These are phyloP conservation scores for Rhizophora mangle DNA, from an alignment of 345 rosid genomes.

Conservation along the genomic window DNA sequence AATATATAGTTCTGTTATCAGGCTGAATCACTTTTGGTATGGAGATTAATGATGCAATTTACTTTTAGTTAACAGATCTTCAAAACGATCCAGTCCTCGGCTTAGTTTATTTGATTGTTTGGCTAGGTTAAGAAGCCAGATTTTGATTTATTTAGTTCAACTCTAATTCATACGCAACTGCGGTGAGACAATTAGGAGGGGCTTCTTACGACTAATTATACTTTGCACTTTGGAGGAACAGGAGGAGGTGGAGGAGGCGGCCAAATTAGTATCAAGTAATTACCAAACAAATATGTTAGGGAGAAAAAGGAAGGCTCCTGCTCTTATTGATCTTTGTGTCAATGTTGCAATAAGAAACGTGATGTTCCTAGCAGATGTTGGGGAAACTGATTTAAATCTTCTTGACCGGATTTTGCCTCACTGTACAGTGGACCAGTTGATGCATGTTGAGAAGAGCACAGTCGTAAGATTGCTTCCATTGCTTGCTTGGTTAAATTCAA, in stretches of 20 bases:
- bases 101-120: no score
- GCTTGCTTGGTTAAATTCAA: not conserved
- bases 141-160: no score
- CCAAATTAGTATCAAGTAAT: not conserved
- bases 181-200: no score
- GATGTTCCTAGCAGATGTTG: slow-evolving; percentile 79
- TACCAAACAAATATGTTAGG: slow-evolving; percentile 9
- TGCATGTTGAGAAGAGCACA: slow-evolving; percentile 66
- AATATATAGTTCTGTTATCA: no score
- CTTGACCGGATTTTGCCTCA: slow-evolving; percentile 67
- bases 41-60: no score
- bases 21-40: no score
- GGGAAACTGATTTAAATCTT: slow-evolving; percentile 71
- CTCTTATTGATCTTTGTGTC: slow-evolving; percentile 81
- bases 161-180: no score
- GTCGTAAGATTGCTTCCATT: slow-evolving; percentile 34
- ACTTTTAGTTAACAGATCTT: no score
- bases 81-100: no score
- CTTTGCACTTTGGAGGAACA: no score
- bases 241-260: not conserved
- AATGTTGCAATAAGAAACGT: slow-evolving; percentile 51
- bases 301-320: slow-evolving; percentile 39
- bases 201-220: no score
- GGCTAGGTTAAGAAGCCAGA: no score
- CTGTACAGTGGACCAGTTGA: slow-evolving; percentile 73